Base-by-base conservation (phyloP, 345 rosid genomes). In the Mallotus nudiflorus region DNA sequence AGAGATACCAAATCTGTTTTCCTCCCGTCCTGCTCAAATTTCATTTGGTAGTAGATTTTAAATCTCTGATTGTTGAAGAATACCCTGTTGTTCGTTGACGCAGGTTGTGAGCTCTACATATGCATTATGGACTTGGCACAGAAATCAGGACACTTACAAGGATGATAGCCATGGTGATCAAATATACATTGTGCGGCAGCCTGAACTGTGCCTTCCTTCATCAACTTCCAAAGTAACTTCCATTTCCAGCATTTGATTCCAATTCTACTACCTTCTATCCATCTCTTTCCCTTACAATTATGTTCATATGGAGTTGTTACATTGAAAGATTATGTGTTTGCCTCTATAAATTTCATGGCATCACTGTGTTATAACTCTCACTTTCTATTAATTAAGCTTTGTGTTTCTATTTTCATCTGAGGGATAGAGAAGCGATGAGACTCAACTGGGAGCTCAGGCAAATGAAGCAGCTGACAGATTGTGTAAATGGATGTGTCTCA, bases 71-170 rank as follows among this genome's bases (percentile, higher is more conserved):
- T 9, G 24, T 19, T 58, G 1, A 58, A 28, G 37, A 28, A 56
- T 10, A 56, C 19, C n/a, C 3, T 56, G 13, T 39, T 4, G 22
- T 35, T 31, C 60, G 58, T 40, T 25, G 25, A 6, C 61, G 73
- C 86, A 91, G 96, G 86, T 93, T 19, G 42, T 85, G 80, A 93
- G 91, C 71, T 85, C 88, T 31, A 89, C 97, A 28, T 75, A 85
- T 48, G 97, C 97, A 42, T 60, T 93, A 31, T 93, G 98, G 98
- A 85, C 85, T 25, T 93, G 98, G 97, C 90, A 93, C 42, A 78
- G 97, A 69, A 93, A 93, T 76, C 96, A 87, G 82, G 98, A 91
- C 62, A 64, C 61, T 0, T 88, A 83, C 65, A 84, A 80, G 64
- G 85, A 85, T 11, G 84, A 88, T 5, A 82, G 75, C 31, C 75